Conservation (phyloP, 2,329 filamentous ascomycete genomes). For the Anthostomella pinea region DNA sequence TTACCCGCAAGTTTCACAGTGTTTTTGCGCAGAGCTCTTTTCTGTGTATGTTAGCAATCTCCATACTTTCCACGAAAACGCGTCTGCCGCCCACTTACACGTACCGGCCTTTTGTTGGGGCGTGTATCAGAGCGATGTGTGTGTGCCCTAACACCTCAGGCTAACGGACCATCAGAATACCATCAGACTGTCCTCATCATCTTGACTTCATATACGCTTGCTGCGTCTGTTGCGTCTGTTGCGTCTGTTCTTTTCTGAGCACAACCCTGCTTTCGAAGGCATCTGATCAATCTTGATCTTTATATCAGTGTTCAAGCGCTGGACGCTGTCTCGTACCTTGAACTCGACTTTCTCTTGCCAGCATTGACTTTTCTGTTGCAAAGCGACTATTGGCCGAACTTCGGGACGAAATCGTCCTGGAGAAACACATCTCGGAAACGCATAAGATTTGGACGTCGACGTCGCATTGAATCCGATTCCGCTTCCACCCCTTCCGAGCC, state of each 20-base stretch:
- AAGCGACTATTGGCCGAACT: conserved; percentile 10
- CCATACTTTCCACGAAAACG: conserved; percentile 21
- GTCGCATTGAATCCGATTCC: conserved; percentile 38
- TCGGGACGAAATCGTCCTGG: conserved; percentile 26
- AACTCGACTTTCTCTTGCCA: too few relatives aligned
- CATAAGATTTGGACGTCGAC: conserved; percentile 31
- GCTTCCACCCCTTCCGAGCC: conserved; percentile 33
- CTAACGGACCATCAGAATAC: too few relatives aligned
- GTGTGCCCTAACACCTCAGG: too few relatives aligned
- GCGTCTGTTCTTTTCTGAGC: conserved; percentile 2
- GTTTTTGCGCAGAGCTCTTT: too few relatives aligned
- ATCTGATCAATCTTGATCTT: conserved; percentile 6
- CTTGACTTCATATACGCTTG: not conserved
- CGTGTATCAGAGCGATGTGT: conserved; percentile 10
- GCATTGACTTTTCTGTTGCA: too few relatives aligned
- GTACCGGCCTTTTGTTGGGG: conserved; percentile 3
- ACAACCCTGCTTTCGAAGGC: conserved; percentile 6
- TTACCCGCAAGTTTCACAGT: conserved; percentile 17
- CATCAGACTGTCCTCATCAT: not conserved
- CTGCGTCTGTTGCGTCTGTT: not conserved
- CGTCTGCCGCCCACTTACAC: conserved; percentile 8
- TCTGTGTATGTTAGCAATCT: conserved; percentile 26
- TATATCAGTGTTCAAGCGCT: too few relatives aligned
- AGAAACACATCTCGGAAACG: conserved; percentile 28
- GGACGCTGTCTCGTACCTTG: conserved; percentile 12